Percentiles rank a stretch among this genome's conserved stretches.
phyloP scores from a whole-genome alignment of 169 alveolate species.

The Babesia caballi region DNA sequence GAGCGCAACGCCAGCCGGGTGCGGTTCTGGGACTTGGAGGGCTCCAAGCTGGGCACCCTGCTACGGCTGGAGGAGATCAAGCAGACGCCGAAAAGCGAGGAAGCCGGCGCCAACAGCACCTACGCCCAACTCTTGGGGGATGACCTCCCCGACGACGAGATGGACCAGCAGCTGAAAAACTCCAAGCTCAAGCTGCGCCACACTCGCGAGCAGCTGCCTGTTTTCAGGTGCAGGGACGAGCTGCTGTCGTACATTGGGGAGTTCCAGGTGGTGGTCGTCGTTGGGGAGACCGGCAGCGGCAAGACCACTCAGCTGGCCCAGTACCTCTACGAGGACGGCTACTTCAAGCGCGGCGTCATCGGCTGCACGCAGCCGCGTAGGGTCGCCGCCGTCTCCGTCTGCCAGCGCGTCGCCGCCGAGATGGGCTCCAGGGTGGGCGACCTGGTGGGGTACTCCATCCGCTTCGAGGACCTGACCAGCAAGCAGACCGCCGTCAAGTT shows the following conservation, averaged over 20 bases:
- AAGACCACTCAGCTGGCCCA: slow-evolving; percentile 97
- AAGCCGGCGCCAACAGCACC: slow-evolving; percentile 2
- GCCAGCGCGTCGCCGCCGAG: slow-evolving; percentile 99
- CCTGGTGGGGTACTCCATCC: slow-evolving; percentile 97
- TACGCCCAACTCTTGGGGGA: slow-evolving; percentile 30
- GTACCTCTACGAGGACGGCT: slow-evolving; percentile 94
- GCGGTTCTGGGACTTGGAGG: slow-evolving; percentile 92
- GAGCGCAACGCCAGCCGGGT: slow-evolving; percentile 88
- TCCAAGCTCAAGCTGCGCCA: slow-evolving; percentile 39
- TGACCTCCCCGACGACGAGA: slow-evolving; percentile 64
- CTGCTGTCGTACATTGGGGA: slow-evolving; percentile 68
- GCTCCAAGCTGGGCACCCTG: slow-evolving; percentile 86
- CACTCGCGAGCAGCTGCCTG: slow-evolving; percentile 67
- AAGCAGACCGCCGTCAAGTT: slow-evolving; percentile 93
- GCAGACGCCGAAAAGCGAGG: slow-evolving; percentile 6
- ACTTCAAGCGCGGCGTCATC: slow-evolving; percentile 88
- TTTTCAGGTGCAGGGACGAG: slow-evolving; percentile 71
- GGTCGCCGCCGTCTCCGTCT: slow-evolving; percentile 99
- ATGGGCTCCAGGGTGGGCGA: slow-evolving; percentile 93
- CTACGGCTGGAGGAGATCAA: slow-evolving; percentile 58
- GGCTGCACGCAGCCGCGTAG: slow-evolving; percentile 99
- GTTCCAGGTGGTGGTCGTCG: slow-evolving; percentile 90
- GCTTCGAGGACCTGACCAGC: slow-evolving; percentile 98
- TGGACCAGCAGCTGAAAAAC: slow-evolving; percentile 44
- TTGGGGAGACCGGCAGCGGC: slow-evolving; percentile 99